A percentile compares a stretch with the other conserved stretches of the same genome.
Evolutionary conservation across 257 asterid species (phyloP).

Genomic region (Nicotiana tabacum): DNA sequence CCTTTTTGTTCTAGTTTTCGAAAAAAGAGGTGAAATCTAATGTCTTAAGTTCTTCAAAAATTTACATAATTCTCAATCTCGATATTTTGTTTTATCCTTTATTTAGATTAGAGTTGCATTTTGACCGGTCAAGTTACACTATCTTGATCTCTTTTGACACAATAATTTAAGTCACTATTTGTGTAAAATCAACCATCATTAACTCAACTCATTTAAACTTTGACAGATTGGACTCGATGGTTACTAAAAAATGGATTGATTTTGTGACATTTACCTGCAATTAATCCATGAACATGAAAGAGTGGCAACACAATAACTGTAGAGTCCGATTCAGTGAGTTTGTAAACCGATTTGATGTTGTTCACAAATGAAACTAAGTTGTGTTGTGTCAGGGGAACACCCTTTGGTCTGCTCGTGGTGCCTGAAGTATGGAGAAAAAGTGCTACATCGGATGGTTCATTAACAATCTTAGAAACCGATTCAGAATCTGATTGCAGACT

Average conservation of each 20-base stretch:
- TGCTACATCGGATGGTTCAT: conserved; percentile 70
- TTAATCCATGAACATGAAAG: conserved; percentile 91
- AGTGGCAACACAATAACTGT: conserved; percentile 86
- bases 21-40: too few species aligned
- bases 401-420: conserved; percentile 97
- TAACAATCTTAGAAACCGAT: conserved; percentile 40
- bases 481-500: conserved; percentile 27
- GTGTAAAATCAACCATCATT: background rate
- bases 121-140: background rate
- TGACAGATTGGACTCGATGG: background rate
- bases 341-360: conserved; percentile 71
- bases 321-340: conserved; percentile 67
- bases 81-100: too few species aligned
- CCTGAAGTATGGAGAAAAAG: conserved; percentile 98
- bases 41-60: too few species aligned
- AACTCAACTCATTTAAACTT: background rate
- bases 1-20: too few species aligned
- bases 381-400: conserved; percentile 81
- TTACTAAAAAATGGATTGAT: background rate
- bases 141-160: too few species aligned
- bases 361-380: conserved; percentile 69
- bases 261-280: conserved; percentile 31
- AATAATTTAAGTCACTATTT: too few species aligned
- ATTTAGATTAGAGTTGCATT: background rate
- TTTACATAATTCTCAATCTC: too few species aligned